Base-by-base conservation (phyloP, 2,329 filamentous ascomycete genomes). In the Dactylellina drechsleri region DNA sequence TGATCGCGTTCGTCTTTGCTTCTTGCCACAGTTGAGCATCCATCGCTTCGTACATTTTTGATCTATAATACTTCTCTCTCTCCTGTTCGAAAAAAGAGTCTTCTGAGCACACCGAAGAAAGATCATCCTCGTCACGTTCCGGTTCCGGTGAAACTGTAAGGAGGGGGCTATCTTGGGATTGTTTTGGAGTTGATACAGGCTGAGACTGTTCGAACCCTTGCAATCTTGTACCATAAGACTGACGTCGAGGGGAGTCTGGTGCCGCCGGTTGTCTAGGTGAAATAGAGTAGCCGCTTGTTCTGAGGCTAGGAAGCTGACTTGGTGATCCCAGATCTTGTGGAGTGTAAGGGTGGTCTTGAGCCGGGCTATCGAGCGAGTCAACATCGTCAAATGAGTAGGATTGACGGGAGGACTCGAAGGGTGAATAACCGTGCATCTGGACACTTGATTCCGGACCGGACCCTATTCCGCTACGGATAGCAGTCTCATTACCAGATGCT, bases 61-160 rank as follows among this genome's bases (percentile, higher is more conserved):
- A 12, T 20, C 28, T 26, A n/a, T 74, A 74, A 52, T 74, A 74
- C 40, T 67, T 66, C 26, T 56, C 26, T 5, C 62, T 40, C n/a
- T 74, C 70, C 5, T 58, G 40, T 31, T 67, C 57, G 16, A 74
- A 20, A 18, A 36, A 74, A 15, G 70, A 67, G 23, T 74, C 70
- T 6, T 74, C 52, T 0, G 70, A 74, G 52, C 62, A 74, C 12
- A 62, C 53, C 3, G 68, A 74, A 36, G 70, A 74, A n/a, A 74
- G 62, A 36, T 74, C 70, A 23, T 74, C 70, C 15, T 73, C 56
- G 28, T 73, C 68, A 10, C 53, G 43, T 3, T 57, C 57, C n/a
- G 10, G 47, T 4, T 50, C 26, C 18, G 31, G 43, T 8, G 40
- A 60, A 2, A 16, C 23, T n/a, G 31, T 18, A 36, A 36, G 13